These are phyloP conservation scores for Pseudotsuga menziesii DNA, from an alignment of 75 land plant species.

Conservation along the genomic window DNA sequence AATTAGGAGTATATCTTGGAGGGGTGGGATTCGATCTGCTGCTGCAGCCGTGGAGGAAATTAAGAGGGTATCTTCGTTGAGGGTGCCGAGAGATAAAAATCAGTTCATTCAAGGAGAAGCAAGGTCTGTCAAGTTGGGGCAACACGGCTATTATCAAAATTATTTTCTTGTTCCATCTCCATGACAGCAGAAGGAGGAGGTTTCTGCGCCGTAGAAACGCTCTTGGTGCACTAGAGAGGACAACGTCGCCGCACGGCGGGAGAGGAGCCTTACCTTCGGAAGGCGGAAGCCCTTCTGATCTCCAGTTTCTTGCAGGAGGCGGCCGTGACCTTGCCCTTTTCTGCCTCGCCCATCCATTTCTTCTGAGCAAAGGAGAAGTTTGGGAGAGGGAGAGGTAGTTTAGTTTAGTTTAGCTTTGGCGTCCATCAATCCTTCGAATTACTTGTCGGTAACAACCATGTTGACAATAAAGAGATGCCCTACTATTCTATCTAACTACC, in stretches of 20 bases:
- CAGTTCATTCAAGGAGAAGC: too few species aligned
- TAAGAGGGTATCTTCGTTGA: too few species aligned
- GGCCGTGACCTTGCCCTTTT: slow-evolving; percentile 12
- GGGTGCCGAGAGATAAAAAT: too few species aligned
- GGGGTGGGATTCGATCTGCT: too few species aligned
- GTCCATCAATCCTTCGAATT: too few species aligned
- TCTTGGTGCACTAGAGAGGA: slow-evolving; percentile 13
- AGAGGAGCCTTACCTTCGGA: slow-evolving; percentile 75
- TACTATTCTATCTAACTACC: slow-evolving; percentile 72
- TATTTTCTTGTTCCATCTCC: neutral
- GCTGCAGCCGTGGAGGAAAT: too few species aligned
- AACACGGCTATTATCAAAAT: too few species aligned
- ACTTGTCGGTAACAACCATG: slow-evolving; percentile 21
- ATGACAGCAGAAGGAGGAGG: slow-evolving; percentile 1
- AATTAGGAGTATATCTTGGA: too few species aligned
- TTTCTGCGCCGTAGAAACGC: neutral
- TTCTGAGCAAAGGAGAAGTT: neutral
- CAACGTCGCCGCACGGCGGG: slow-evolving; percentile 69
- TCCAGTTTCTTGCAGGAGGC: slow-evolving; percentile 78
- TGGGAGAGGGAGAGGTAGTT: neutral
- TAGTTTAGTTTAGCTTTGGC: neutral
- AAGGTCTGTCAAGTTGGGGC: too few species aligned
- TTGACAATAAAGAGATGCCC: slow-evolving; percentile 72
- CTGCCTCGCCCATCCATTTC: neutral
- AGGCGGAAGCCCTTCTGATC: slow-evolving; percentile 78